phyloP scores from a whole-genome alignment of 306 rosid species.

The Morella rubra region DNA sequence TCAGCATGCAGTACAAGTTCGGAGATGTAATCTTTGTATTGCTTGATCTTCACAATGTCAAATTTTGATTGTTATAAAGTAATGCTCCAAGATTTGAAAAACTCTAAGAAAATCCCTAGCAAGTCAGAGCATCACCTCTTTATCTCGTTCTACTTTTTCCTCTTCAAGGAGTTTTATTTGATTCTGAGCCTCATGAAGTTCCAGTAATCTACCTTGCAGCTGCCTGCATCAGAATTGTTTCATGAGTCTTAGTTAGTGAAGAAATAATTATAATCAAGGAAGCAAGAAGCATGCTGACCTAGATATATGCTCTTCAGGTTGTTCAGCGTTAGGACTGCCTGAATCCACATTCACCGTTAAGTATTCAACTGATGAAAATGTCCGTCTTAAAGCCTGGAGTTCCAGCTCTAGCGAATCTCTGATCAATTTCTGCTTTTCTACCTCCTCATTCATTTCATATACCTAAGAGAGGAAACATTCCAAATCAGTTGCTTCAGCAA shows the following conservation, averaged over 20 bases:
- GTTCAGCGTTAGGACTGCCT: constrained; percentile 37
- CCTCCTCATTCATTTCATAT: constrained; percentile 84
- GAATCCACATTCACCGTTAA: constrained; percentile 49
- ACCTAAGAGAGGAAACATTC: constrained; percentile 46
- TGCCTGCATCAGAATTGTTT: constrained; percentile 47
- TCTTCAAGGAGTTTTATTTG: constrained; percentile 76
- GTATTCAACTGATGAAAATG: constrained; percentile 58
- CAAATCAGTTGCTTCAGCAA: too few relatives aligned
- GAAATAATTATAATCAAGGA: constrained; percentile 27
- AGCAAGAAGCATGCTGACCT: constrained; percentile 47
- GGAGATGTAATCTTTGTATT: constrained; percentile 71
- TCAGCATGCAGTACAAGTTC: constrained; percentile 91
- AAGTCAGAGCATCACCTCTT: constrained; percentile 56
- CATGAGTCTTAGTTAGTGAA: constrained; percentile 6
- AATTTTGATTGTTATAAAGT: constrained; percentile 18
- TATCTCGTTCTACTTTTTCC: constrained; percentile 66
- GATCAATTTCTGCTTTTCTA: constrained; percentile 64
- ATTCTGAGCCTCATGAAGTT: constrained; percentile 64
- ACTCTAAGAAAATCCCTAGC: constrained; percentile 5
- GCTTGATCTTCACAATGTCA: constrained; percentile 65
- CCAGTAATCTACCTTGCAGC: constrained; percentile 38
- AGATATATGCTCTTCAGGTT: constrained; percentile 50
- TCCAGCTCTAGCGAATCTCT: constrained; percentile 77
- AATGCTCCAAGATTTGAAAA: constrained; percentile 5
- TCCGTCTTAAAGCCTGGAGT: constrained; percentile 65